Conservation (phyloP, 1,284 basidiomycete species). For the Cronartium ribicola region DNA sequence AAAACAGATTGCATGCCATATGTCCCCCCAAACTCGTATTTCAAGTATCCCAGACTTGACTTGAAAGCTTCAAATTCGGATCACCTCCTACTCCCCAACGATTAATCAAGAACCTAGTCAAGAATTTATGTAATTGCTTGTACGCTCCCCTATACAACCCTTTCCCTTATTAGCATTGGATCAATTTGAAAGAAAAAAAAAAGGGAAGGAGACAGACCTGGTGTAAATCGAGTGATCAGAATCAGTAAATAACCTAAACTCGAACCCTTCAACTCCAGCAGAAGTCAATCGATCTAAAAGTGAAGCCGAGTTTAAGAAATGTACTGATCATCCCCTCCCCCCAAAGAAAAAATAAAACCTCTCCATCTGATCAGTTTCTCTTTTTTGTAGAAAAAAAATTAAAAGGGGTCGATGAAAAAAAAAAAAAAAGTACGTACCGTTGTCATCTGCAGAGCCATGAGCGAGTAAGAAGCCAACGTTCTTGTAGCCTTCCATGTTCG, state of each 20-base stretch:
- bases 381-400: not conserved
- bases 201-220: conserved; percentile 46
- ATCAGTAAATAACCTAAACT: conserved; percentile 94
- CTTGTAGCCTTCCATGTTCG: conserved; percentile 75
- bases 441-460: conserved; percentile 90
- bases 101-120: conserved; percentile 75
- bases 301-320: conserved; percentile 83
- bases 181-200: conserved; percentile 45
- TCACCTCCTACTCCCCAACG: conserved; percentile 78
- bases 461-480: conserved; percentile 75
- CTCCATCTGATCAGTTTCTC: not conserved
- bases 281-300: conserved; percentile 85
- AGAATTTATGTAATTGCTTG: conserved; percentile 77
- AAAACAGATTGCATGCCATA: no score
- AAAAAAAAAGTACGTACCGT: conserved; percentile 53
- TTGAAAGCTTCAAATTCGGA: no score
- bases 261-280: conserved; percentile 68
- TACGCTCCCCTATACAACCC: conserved; percentile 62
- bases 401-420: not conserved
- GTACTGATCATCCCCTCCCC: conserved; percentile 57
- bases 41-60: no score
- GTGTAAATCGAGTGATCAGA: conserved; percentile 53
- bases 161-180: conserved; percentile 37
- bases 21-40: no score
- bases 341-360: not conserved